A percentile compares a stretch with the other conserved stretches of the same genome.
These are phyloP conservation scores for Aspergillus versicolor DNA, from an alignment of 2,329 filamentous ascomycete genomes.

Conservation along the genomic window DNA sequence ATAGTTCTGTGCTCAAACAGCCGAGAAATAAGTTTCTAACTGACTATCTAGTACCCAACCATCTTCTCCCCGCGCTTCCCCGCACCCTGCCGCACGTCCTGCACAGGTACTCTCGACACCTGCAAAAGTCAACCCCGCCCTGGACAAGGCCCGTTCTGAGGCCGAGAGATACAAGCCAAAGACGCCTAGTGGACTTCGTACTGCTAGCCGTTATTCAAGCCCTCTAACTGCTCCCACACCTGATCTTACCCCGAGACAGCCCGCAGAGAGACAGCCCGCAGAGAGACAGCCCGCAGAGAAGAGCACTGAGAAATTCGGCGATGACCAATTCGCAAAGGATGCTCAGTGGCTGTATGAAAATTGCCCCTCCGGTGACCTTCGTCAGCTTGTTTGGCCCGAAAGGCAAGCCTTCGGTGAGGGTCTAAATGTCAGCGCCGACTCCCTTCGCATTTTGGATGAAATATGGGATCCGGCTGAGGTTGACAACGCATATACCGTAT, in stretches of 20 bases:
- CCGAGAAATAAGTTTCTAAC: slow-evolving; percentile 5
- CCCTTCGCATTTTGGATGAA: slow-evolving; percentile 14
- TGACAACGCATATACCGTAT: slow-evolving; percentile 15
- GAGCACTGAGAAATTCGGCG: slow-evolving; percentile 18
- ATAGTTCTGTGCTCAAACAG: neutral
- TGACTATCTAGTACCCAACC: slow-evolving; percentile 6
- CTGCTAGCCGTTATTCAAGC: slow-evolving; percentile 30
- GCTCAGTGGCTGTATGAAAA: slow-evolving; percentile 27
- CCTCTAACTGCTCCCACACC: slow-evolving; percentile 20
- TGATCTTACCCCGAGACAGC: slow-evolving; percentile 8
- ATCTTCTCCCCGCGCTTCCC: slow-evolving; percentile 15
- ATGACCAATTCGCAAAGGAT: slow-evolving; percentile 25
- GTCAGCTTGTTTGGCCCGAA: slow-evolving; percentile 23
- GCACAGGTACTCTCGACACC: slow-evolving; percentile 19
- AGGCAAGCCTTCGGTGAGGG: slow-evolving; percentile 16
- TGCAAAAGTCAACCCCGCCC: slow-evolving; percentile 26
- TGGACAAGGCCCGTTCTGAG: slow-evolving; percentile 37
- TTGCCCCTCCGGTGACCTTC: slow-evolving; percentile 26
- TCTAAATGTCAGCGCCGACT: slow-evolving; percentile 14
- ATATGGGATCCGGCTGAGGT: slow-evolving; percentile 19
- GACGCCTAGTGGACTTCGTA: slow-evolving; percentile 43
- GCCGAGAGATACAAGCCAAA: slow-evolving; percentile 46
- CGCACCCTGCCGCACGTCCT: slow-evolving; percentile 14
- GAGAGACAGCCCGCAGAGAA: slow-evolving; percentile 1
- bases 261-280: slow-evolving; percentile 1